Conservation (phyloP, 768 basidiomycete species). For the Mrakia gelida region DNA sequence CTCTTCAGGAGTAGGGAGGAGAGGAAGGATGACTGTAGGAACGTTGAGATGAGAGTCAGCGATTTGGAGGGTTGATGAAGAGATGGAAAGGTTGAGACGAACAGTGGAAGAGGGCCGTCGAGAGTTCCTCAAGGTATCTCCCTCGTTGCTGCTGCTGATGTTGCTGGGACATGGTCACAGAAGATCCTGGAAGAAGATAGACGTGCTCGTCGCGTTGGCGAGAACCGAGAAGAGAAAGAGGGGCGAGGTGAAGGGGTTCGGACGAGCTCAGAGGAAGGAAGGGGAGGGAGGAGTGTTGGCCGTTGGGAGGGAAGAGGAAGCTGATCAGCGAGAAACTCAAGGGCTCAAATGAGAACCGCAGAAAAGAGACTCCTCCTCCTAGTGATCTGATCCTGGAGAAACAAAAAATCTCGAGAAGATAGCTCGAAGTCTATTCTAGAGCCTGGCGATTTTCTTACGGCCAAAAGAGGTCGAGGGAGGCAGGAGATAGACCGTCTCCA, state of each 20-base stretch:
- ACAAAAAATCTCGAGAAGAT: too few species aligned
- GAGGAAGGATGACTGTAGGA: constrained; percentile 67
- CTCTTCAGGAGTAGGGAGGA: constrained; percentile 83
- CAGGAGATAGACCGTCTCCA: neutral
- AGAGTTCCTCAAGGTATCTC: constrained; percentile 57
- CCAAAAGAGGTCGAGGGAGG: neutral
- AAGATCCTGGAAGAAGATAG: neutral
- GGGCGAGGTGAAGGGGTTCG: neutral
- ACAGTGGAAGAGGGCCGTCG: constrained; percentile 79
- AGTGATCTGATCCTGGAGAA: too few species aligned
- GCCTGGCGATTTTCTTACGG: too few species aligned
- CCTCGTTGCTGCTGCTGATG: neutral
- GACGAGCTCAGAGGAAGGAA: neutral
- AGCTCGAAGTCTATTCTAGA: too few species aligned
- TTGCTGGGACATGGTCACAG: neutral
- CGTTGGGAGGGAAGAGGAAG: too few species aligned
- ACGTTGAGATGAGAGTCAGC: neutral
- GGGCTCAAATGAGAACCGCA: too few species aligned
- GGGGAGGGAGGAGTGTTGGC: too few species aligned
- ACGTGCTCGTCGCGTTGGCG: neutral
- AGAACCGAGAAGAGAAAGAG: neutral
- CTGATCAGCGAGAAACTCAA: too few species aligned
- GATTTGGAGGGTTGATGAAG: too few species aligned
- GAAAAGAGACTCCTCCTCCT: too few species aligned
- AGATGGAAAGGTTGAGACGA: neutral